These are phyloP conservation scores for Fusarium brachygibbosum DNA, from an alignment of 2,329 filamentous ascomycete species.

Conservation along the genomic window DNA sequence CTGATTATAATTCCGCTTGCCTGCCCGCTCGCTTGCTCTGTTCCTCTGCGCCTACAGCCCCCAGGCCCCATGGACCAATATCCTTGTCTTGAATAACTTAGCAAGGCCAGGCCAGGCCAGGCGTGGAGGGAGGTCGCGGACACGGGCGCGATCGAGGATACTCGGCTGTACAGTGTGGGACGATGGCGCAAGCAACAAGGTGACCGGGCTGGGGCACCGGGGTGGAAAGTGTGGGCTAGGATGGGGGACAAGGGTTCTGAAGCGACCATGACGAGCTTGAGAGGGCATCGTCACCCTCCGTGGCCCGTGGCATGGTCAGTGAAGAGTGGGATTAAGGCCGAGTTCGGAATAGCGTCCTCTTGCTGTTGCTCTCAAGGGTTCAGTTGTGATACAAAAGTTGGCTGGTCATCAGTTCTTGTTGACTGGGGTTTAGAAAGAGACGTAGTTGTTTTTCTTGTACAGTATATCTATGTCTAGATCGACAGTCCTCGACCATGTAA, in stretches of 20 bases:
- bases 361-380: slow-evolving; percentile 31
- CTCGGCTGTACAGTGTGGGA: slow-evolving; percentile 52
- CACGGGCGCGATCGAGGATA: slow-evolving; percentile 47
- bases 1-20: slow-evolving; percentile 29
- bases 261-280: slow-evolving; percentile 48
- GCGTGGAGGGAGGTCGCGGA: slow-evolving; percentile 48
- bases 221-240: slow-evolving; percentile 44
- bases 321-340: slow-evolving; percentile 43
- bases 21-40: slow-evolving; percentile 22
- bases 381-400: slow-evolving; percentile 19
- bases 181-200: slow-evolving; percentile 50
- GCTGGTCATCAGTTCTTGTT: slow-evolving; percentile 14
- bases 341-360: slow-evolving; percentile 37
- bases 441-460: neutral
- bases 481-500: slow-evolving; percentile 1
- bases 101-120: slow-evolving; percentile 46
- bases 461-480: slow-evolving; percentile 1
- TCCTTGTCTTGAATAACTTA: slow-evolving; percentile 35
- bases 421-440: slow-evolving; percentile 10
- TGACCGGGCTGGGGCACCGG: slow-evolving; percentile 45
- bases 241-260: slow-evolving; percentile 43
- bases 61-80: slow-evolving; percentile 24
- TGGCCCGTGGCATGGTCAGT: slow-evolving; percentile 42
- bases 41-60: slow-evolving; percentile 29
- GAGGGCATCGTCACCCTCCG: slow-evolving; percentile 39